Evolutionary conservation across 306 rosid species (phyloP), one percentile per base, ranked within the genome.

Genomic region (Prunus mira): DNA sequence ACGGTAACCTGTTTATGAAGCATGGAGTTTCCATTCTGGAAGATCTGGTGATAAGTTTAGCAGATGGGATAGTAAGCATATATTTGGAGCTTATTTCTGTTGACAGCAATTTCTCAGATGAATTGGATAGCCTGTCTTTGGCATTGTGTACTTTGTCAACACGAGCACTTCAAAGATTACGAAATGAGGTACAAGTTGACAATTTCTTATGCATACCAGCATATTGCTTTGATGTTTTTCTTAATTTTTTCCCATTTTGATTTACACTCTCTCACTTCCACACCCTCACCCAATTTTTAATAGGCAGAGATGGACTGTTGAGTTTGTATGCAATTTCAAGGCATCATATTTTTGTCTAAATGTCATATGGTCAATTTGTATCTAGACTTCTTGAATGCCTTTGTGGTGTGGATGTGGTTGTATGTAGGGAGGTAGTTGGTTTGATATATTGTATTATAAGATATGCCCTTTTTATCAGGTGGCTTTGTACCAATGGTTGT

Each of bases 81-180:
- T 95, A 86, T 82, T 84, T 95, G 83, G 97, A 95, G 86, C 89
- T 92, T 79, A 95, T 92, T 80, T 95, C 96, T 64, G 92, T 95
- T 77, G 99, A 95, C 76, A 87, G 96, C 80, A 88, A 84, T 75
- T 82, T 90, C 72, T 90, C 90, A 55, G 80, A 86, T 83, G 88
- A 88, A 77, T 83, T 88, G 77, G 84, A 84, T 83, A 84, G 88
- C 73, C 58, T 87, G 66, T 87, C 86, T 78, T 68, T 86, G 81
- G 80, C 90, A 75, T 71, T 95, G 54, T 95, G 99, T 82, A 82
- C 88, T 77, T 80, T 89, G 74, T 92, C 97, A 43, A 95, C 99
- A 78, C 84, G 97, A 70, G 93, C 88, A 82, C 96, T 95, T 67
- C 99, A 95, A 83, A 89, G 86, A 76, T 82, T 95, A 67, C 97